Evolutionary conservation across 108 stramenopile genomes (phyloP).

Genomic region (Aurantiochytrium sp.): DNA sequence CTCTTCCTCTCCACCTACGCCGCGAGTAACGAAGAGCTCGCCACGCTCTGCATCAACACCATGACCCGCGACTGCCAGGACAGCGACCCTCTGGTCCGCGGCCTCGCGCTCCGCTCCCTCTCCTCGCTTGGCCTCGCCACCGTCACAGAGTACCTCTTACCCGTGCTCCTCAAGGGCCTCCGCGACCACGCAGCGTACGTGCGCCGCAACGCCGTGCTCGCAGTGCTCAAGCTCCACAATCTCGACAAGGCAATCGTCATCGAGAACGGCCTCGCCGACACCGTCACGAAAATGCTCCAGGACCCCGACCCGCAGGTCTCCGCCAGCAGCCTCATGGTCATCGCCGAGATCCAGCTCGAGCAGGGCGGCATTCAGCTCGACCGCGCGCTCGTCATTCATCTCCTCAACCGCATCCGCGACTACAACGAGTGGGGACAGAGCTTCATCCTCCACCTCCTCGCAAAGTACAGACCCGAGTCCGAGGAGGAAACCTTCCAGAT

Average conservation of each 20-base stretch:
- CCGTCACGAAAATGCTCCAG: slow-evolving; percentile 89
- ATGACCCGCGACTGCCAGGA: slow-evolving; percentile 87
- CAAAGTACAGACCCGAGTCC: slow-evolving; percentile 78
- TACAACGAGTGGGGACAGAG: slow-evolving; percentile 96
- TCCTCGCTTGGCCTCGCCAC: slow-evolving; percentile 83
- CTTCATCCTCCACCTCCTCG: slow-evolving; percentile 83
- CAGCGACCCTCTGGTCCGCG: slow-evolving; percentile 98
- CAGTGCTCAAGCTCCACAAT: slow-evolving; percentile 89
- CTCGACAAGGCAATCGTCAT: slow-evolving; percentile 76
- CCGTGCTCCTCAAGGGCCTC: slow-evolving; percentile 71
- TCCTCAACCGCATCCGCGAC: slow-evolving; percentile 90
- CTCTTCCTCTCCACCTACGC: slow-evolving; percentile 96
- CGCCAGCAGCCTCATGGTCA: slow-evolving; percentile 82
- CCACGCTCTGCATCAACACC: slow-evolving; percentile 99
- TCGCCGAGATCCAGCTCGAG: slow-evolving; percentile 88
- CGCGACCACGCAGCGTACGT: slow-evolving; percentile 91
- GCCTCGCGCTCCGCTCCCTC: slow-evolving; percentile 87
- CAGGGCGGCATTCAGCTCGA: slow-evolving; percentile 95
- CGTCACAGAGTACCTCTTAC: slow-evolving; percentile 92
- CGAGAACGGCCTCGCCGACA: slow-evolving; percentile 75
- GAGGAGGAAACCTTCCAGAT: slow-evolving; percentile 85
- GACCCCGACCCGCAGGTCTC: slow-evolving; percentile 94
- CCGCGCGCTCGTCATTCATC: slow-evolving; percentile 82
- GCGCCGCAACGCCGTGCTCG: slow-evolving; percentile 96
- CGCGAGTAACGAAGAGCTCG: slow-evolving; percentile 87